Evolutionary conservation across 257 asterid species (phyloP).

Genomic region (Galeopsis tetrahit): DNA sequence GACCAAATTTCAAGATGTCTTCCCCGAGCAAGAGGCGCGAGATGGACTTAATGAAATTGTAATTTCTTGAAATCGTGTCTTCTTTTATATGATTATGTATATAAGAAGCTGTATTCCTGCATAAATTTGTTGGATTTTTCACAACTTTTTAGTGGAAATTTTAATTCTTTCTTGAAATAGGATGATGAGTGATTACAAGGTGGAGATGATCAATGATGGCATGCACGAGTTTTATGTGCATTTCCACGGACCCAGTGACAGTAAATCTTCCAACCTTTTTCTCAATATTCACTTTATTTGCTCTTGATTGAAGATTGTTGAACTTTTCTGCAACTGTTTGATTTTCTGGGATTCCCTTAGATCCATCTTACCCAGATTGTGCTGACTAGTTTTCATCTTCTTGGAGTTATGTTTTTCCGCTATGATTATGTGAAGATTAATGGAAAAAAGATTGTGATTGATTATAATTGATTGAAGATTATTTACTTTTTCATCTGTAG

Average conservation of each 20-base stretch:
- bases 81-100: background rate
- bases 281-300: constrained; percentile 30
- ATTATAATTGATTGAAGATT: constrained; percentile 20
- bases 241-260: constrained; percentile 87
- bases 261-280: constrained; percentile 49
- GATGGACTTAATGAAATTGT: constrained; percentile 99
- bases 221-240: constrained; percentile 91
- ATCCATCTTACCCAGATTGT: constrained; percentile 1
- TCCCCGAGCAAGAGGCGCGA: constrained; percentile 99
- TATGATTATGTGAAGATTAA: constrained; percentile 2
- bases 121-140: constrained; percentile 11
- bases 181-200: constrained; percentile 99
- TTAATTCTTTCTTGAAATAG: constrained; percentile 46
- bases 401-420: constrained; percentile 10
- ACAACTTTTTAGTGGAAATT: background rate
- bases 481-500: constrained; percentile 10
- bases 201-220: constrained; percentile 92
- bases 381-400: background rate
- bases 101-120: background rate
- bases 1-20: constrained; percentile 59
- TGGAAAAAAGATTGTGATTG: background rate
- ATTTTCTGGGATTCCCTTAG: constrained; percentile 26
- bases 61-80: constrained; percentile 23
- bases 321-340: constrained; percentile 32
- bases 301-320: constrained; percentile 16